Evolutionary conservation across 2,329 filamentous ascomycete genomes (phyloP).

Genomic region (Scedosporium boydii): DNA sequence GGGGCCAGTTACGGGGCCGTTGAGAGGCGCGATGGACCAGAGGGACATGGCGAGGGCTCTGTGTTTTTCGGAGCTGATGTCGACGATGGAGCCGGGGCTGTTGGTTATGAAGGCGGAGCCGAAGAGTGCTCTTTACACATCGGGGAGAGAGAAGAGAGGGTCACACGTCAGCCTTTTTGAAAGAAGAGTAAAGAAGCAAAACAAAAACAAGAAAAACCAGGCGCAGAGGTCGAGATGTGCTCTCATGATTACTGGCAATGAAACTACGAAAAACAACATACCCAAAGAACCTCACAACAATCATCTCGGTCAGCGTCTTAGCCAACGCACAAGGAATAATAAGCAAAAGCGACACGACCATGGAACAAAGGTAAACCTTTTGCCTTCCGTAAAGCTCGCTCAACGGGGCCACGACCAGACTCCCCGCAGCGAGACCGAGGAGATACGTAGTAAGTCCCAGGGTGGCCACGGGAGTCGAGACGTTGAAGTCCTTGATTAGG

Average conservation of each 20-base stretch:
- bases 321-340: constrained; percentile 65
- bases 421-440: constrained; percentile 62
- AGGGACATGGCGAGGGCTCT: constrained; percentile 75
- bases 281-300: constrained; percentile 68
- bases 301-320: constrained; percentile 55
- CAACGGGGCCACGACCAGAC: constrained; percentile 63
- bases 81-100: constrained; percentile 71
- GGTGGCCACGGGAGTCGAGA: constrained; percentile 52
- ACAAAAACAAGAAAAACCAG: not conserved
- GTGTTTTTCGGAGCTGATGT: constrained; percentile 72
- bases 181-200: not conserved
- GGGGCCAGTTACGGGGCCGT: constrained; percentile 43
- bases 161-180: not conserved
- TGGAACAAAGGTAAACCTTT: constrained; percentile 59
- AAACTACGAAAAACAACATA: constrained; percentile 23
- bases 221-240: not conserved
- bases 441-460: constrained; percentile 74
- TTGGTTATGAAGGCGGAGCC: constrained; percentile 77
- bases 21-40: constrained; percentile 77
- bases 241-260: not conserved
- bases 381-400: constrained; percentile 60
- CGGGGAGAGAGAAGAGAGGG: not conserved
- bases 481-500: constrained; percentile 57
- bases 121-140: constrained; percentile 43
- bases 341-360: constrained; percentile 55